Base-by-base conservation (phyloP, 257 asterid species). In the Solanum tarapatanum region DNA sequence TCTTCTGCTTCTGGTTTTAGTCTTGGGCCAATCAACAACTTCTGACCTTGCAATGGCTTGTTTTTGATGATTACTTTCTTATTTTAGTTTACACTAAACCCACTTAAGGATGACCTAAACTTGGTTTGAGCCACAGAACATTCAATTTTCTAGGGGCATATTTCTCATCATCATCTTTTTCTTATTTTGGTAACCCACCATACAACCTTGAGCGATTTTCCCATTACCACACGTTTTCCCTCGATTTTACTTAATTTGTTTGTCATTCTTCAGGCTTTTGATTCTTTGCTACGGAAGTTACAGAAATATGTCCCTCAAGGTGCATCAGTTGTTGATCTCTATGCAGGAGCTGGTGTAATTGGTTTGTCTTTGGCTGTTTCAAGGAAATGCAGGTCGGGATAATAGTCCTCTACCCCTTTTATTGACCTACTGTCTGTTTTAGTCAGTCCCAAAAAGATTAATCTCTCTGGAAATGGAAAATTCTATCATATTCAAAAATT, bases 271-370 rank as follows among this genome's bases (percentile, higher is more conserved):
- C 97, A 96, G 99, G 98, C 99, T 85, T 96, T 96, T 90, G 98
- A 95, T 88, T 90, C 98, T 87, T 92, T 95, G 89, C 98, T 96
- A 48, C 93, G 90, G 55, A 96, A 91, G 90, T 88, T 96, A 87
- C 99, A 94, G 84, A 94, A 94, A 87, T 90, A 90, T 91, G 98
- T 96, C 23, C 98, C 96, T 69, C 89, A 87, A 76, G 98, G 99
- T 86, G 92, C 99, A 79, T 94, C 98, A 39, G 98, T 95, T 86
- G 97, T 93, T 88, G 99, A 96, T 90, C 98, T 96, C 39, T 96
- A 96, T 91, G 98, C 98, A 84, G 99, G 99, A 89, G 95, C 97
- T 91, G 99, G 99, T 82, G 98, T 94, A 88, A 96, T 95, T 90
- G 99, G 98, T 87, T 92, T 96, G 85, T 96, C 99, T 86, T 89